Conservation (phyloP, 2,329 filamentous ascomycete genomes). For the Mariannaea elegans region DNA sequence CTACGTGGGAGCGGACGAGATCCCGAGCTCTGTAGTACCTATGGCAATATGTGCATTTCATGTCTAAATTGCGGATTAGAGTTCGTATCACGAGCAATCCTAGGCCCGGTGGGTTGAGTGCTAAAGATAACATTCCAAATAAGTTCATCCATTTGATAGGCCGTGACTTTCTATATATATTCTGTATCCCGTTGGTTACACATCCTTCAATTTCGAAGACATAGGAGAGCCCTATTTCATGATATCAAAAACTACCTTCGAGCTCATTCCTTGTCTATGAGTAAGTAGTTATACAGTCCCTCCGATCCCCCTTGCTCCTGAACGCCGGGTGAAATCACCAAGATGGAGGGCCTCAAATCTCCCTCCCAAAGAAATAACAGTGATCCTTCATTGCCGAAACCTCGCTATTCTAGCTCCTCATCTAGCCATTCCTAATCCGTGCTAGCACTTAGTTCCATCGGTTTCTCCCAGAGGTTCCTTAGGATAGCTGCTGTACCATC, state of each 20-base stretch:
- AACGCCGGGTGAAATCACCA: conserved; percentile 9
- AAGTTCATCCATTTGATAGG: not conserved
- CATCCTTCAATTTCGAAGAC: not conserved
- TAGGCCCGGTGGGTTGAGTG: not conserved
- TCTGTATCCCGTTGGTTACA: not conserved
- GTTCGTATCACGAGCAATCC: not conserved
- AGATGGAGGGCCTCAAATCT: not conserved
- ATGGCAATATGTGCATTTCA: not conserved
- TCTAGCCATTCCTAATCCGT: conserved; percentile 24
- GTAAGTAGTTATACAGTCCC: conserved; percentile 11
- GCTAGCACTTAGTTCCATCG: conserved; percentile 65
- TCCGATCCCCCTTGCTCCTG: not conserved
- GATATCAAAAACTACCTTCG: not conserved
- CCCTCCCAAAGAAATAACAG: not conserved
- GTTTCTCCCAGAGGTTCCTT: conserved; percentile 70
- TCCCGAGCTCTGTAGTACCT: not conserved
- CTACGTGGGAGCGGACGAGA: conserved; percentile 14
- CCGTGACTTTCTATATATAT: not conserved
- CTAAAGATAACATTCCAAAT: not conserved
- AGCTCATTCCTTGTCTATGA: conserved; percentile 17
- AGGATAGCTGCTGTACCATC: conserved; percentile 61
- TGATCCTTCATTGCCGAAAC: not conserved
- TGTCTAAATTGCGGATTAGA: not conserved
- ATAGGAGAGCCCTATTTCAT: not conserved
- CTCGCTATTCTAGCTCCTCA: too few species aligned